Evolutionary conservation across 2,329 filamentous ascomycete species (phyloP), one percentile per base, ranked within the genome.

Genomic region (Xylariales sp.): DNA sequence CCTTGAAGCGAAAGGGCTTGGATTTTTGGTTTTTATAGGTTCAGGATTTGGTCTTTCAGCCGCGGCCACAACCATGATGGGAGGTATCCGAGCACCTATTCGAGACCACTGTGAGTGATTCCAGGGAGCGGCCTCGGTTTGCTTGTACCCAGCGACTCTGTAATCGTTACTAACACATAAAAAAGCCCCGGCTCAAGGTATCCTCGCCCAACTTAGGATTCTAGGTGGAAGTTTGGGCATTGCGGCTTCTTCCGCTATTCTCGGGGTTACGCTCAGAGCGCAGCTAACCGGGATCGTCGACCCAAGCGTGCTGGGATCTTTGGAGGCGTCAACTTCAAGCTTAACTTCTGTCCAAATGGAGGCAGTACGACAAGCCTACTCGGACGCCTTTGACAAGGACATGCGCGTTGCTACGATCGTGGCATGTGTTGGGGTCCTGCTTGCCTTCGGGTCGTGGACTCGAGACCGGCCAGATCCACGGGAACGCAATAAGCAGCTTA

Each of bases 181-280:
- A 13, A 29, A 29, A 75, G 72, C 72, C 11, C 58, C 69, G 10
- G 69, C 72, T 0, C 74, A 78, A 45, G 74, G 71, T 1, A 67
- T 77, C 27, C 49, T 76, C 11, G 67, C 72, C 0, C 72, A 77
- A 39, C 53, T 66, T 17, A 64, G 73, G 21, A 65, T 77, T 16
- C 57, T 76, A 1, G 74, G 74, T 5, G 73, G 74, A 5, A 75
- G 72, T 40, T 56, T 77, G 19, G 74, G 74, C 4, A 74, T 78
- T 37, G 69, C 74, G 3, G 62, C 67, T 2, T 76, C 71, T 15
- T 69, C 73, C 1, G 67, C 68, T 13, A 60, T 76, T 13, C 48
- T 74, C 4, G 60, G 47, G 29, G 57, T 42, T 34, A 59, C 49
- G 47, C 57, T 56, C 29, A 53, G 49, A 18, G 39, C 53, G 4